phyloP scores from a whole-genome alignment of 441 rosid species.

The Syzygium malaccense region DNA sequence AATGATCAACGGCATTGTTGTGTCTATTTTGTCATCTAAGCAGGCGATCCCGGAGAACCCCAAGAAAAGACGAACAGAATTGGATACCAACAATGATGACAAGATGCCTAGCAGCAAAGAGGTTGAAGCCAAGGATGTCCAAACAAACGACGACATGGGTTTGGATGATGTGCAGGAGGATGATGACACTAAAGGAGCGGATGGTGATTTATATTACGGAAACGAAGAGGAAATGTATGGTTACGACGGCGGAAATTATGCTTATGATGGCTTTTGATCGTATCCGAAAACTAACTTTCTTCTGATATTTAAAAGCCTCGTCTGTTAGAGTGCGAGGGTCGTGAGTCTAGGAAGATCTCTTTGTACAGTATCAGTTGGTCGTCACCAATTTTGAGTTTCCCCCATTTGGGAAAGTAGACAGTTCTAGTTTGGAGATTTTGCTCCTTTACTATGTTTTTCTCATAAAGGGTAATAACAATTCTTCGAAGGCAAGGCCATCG shows the following conservation, averaged over 20 bases:
- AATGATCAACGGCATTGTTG: not conserved
- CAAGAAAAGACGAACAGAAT: conserved; percentile 28
- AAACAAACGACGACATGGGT: not conserved
- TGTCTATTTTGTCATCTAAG: not conserved
- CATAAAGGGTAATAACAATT: not conserved
- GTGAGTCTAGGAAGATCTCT: not conserved
- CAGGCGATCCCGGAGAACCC: conserved; percentile 22
- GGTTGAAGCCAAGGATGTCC: not conserved
- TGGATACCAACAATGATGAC: conserved; percentile 11
- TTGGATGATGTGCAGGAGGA: conserved; percentile 1
- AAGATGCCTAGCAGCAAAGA: conserved; percentile 9
- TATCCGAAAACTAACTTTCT: not conserved
- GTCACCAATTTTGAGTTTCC: not conserved
- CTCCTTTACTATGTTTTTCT: not conserved
- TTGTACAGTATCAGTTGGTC: not conserved
- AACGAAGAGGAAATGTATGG: conserved; percentile 12
- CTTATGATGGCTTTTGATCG: conserved; percentile 10
- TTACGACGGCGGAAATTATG: conserved; percentile 14
- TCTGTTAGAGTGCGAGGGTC: not conserved
- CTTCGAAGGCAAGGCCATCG: not conserved
- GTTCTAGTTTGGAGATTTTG: not conserved
- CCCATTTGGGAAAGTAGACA: not conserved
- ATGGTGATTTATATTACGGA: conserved; percentile 4
- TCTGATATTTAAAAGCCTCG: not conserved
- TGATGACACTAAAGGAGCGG: conserved; percentile 7